Conservation (phyloP, 2,329 filamentous ascomycete genomes). For the Colletotrichum ledebouriae region DNA sequence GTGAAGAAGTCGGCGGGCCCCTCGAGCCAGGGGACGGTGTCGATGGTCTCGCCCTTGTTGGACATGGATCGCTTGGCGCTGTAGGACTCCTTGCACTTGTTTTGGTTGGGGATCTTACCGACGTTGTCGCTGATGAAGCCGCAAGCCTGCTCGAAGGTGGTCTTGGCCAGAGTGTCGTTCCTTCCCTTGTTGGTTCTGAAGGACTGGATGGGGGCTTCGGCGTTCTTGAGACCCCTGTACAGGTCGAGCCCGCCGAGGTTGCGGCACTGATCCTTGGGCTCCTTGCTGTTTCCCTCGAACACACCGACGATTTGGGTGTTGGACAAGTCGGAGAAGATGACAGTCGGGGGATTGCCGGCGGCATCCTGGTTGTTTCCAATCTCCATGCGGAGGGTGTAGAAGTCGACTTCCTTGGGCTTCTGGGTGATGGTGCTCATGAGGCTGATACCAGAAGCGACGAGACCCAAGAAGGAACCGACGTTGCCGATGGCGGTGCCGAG, state of each 20-base stretch:
- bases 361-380: constrained; percentile 30
- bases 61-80: background rate
- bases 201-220: constrained; percentile 21
- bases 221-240: constrained; percentile 25
- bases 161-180: constrained; percentile 10
- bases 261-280: constrained; percentile 24
- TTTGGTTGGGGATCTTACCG: constrained; percentile 21
- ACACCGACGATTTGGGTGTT: constrained; percentile 17
- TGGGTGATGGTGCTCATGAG: constrained; percentile 18
- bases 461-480: constrained; percentile 18
- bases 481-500: constrained; percentile 22
- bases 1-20: constrained; percentile 16
- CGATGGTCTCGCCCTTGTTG: constrained; percentile 3
- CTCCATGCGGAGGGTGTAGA: constrained; percentile 26
- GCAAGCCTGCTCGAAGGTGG: constrained; percentile 22
- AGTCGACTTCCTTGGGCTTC: constrained; percentile 26
- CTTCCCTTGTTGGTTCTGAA: constrained; percentile 21
- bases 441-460: constrained; percentile 16
- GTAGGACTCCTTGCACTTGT: constrained; percentile 24
- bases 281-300: constrained; percentile 17
- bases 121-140: constrained; percentile 15
- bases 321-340: constrained; percentile 26
- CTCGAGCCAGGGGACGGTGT: constrained; percentile 8
- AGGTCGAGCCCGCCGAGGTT: constrained; percentile 10
- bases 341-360: constrained; percentile 21